Evolutionary conservation across 2,329 filamentous ascomycete species (phyloP).

Genomic region (Neonectria magnoliae): DNA sequence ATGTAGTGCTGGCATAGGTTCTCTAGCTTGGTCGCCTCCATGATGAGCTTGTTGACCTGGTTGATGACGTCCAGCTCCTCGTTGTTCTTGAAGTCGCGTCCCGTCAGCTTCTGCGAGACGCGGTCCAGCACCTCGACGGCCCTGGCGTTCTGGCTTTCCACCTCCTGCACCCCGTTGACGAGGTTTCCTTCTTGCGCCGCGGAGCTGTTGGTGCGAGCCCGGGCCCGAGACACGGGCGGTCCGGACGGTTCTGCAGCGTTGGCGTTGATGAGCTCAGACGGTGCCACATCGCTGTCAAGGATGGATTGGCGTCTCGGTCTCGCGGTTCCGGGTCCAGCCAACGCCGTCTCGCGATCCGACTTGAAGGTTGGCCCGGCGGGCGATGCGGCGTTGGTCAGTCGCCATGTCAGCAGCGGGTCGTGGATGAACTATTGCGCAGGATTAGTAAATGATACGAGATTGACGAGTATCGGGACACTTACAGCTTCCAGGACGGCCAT

Average conservation of each 20-base stretch:
- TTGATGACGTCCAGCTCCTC: conserved; percentile 86
- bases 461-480: conserved; percentile 57
- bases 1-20: conserved; percentile 99
- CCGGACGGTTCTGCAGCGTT: conserved; percentile 59
- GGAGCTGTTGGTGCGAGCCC: conserved; percentile 70
- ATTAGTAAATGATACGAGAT: neutral
- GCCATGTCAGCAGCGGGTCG: conserved; percentile 98
- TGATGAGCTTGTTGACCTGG: conserved; percentile 94
- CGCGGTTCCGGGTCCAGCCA: conserved; percentile 57
- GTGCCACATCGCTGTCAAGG: conserved; percentile 70
- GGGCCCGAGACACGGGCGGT: conserved; percentile 56
- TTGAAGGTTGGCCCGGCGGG: conserved; percentile 74
- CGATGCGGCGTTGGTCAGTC: conserved; percentile 74
- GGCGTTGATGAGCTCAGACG: conserved; percentile 65
- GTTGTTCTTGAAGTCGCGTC: conserved; percentile 86
- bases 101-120: conserved; percentile 95
- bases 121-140: conserved; percentile 91
- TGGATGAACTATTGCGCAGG: conserved; percentile 84
- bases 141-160: conserved; percentile 90
- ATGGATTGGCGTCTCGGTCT: conserved; percentile 75
- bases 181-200: conserved; percentile 49
- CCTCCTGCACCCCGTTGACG: conserved; percentile 56
- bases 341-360: conserved; percentile 66
- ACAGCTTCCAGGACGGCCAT: conserved; percentile 98
- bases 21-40: conserved; percentile 95